Evolutionary conservation across 805 yeast genomes (phyloP), one percentile per base, ranked within the genome.

Genomic region (Myxozyma nipponensis): DNA sequence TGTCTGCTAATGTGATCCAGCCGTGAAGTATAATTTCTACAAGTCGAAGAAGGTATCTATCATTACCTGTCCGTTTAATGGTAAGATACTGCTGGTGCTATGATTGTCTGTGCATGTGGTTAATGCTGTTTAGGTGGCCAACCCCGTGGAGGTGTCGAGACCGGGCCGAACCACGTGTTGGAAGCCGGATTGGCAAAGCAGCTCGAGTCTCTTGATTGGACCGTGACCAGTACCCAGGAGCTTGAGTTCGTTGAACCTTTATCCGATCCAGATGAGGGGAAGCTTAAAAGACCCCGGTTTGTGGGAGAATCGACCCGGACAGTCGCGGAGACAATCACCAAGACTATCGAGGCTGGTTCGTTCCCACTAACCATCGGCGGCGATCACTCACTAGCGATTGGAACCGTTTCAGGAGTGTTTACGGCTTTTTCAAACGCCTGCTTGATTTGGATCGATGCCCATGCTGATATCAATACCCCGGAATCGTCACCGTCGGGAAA

Each of bases 381-480:
- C 47, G 98, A 91, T 69, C 98, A 91, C 68, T 88, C 96, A 6
- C 84, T 91, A 58, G 98, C 95, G 45, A 88, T 91, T 62, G 95
- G 95, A 44, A 89, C 97, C 7, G 84, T 91, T 32, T 76, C 87
- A 26, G 98, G 95, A 2, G 86, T 90, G 28, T 75, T 88, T 56
- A 79, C 78, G 17, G 77, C 79, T 57, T 74, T 84, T 66, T 96
- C 96, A 18, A 88, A 90, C 60, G 88, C 95, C 24, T 89, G 95
- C 63, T 74, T 91, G 36, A 66, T 91, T 56, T 91, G 98, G 98
- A 84, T 91, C 61, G 98, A 91, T 70, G 98, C 98, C 0, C 98
- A 91, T 68, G 96, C 98, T 18, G 98, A 91, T 68, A 84, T 93
- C 66, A 93, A 93, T 73, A 84, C 97, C 1, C 86, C 96, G 9